Conservation (phyloP, 192 early-diverging fungal genomes). For the Spizellomyces sp. region DNA sequence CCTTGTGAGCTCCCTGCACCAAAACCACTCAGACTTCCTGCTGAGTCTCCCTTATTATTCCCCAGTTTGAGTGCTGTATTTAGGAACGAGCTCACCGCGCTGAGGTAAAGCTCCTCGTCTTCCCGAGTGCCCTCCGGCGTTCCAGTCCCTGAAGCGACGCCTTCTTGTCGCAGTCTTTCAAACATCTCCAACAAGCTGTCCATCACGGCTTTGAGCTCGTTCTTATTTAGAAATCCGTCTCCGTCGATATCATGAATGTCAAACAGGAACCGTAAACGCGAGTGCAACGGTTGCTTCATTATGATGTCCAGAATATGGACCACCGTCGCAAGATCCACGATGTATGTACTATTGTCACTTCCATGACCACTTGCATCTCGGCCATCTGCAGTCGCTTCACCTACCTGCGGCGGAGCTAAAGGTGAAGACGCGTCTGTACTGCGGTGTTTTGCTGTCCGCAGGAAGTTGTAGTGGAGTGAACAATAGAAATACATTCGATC, state of each 20-base stretch:
- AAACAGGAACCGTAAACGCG: constrained; percentile 57
- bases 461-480: constrained; percentile 54
- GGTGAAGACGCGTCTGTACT: constrained; percentile 15
- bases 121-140: constrained; percentile 15
- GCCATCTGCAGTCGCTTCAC: constrained; percentile 29
- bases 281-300: constrained; percentile 58
- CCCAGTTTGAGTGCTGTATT: constrained; percentile 61
- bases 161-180: constrained; percentile 32
- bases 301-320: constrained; percentile 59
- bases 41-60: constrained; percentile 36
- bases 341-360: constrained; percentile 19
- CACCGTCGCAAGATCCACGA: constrained; percentile 61
- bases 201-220: constrained; percentile 60
- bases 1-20: constrained; percentile 14
- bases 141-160: not conserved
- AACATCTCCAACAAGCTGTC: constrained; percentile 61
- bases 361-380: not conserved
- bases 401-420: constrained; percentile 31
- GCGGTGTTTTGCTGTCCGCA: constrained; percentile 30
- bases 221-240: constrained; percentile 54
- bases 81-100: constrained; percentile 58
- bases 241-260: constrained; percentile 62
- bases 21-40: not conserved
- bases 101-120: constrained; percentile 55
- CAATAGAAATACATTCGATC: constrained; percentile 63